These are phyloP conservation scores for Curvularia sp. DNA, from an alignment of 2,329 filamentous ascomycete species.

Conservation along the genomic window DNA sequence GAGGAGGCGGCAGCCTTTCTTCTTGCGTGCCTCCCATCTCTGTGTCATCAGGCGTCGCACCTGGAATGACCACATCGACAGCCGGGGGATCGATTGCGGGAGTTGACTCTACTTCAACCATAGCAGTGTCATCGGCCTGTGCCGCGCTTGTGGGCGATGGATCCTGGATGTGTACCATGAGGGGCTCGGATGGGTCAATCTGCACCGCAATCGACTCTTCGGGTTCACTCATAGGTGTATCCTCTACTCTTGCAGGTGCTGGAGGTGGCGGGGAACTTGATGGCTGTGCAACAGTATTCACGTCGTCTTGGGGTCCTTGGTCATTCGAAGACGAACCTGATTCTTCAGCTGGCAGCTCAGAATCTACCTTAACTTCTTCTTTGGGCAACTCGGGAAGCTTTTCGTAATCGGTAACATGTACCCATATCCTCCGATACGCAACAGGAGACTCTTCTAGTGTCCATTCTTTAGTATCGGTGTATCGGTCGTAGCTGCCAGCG, in stretches of 20 bases:
- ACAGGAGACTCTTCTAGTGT: slow-evolving; percentile 31
- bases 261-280: slow-evolving; percentile 15
- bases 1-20: slow-evolving; percentile 30
- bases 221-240: slow-evolving; percentile 51
- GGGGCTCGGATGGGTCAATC: slow-evolving; percentile 9
- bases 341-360: slow-evolving; percentile 7
- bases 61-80: slow-evolving; percentile 32
- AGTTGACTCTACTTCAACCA: slow-evolving; percentile 33
- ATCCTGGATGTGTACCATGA: slow-evolving; percentile 12
- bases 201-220: slow-evolving; percentile 32
- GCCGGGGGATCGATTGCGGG: slow-evolving; percentile 27
- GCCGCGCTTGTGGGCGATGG: slow-evolving; percentile 2
- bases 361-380: slow-evolving; percentile 14
- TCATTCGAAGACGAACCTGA: neutral
- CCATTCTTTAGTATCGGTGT: slow-evolving; percentile 37
- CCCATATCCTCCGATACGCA: slow-evolving; percentile 43
- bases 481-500: slow-evolving; percentile 39
- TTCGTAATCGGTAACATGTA: slow-evolving; percentile 42
- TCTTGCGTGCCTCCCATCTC: slow-evolving; percentile 49
- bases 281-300: slow-evolving; percentile 2
- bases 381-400: slow-evolving; percentile 42
- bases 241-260: slow-evolving; percentile 30
- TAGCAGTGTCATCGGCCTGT: slow-evolving; percentile 29
- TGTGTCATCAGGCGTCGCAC: slow-evolving; percentile 34
- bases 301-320: neutral